These are phyloP conservation scores for Mucuna pruriens DNA, from an alignment of 306 rosid genomes.

Conservation along the genomic window DNA sequence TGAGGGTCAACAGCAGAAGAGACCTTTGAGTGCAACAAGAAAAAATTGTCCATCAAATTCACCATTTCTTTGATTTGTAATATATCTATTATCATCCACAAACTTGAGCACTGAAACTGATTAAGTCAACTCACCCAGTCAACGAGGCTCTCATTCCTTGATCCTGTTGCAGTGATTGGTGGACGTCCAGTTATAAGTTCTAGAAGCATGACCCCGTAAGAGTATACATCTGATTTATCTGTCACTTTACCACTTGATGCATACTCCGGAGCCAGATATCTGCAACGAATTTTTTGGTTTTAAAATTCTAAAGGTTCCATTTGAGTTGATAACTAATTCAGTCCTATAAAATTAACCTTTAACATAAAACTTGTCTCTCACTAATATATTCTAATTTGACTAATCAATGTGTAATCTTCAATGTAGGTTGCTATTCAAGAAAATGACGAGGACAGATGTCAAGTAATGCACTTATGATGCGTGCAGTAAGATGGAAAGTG, in stretches of 20 bases:
- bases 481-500: not conserved
- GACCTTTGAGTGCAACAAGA: not conserved
- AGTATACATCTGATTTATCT: constrained; percentile 67
- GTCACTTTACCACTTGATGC: constrained; percentile 72
- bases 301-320: not conserved
- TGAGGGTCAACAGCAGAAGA: not conserved
- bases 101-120: not conserved
- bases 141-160: constrained; percentile 55
- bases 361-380: too few relatives aligned
- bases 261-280: constrained; percentile 74
- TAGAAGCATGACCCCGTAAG: constrained; percentile 64
- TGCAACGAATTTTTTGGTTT: constrained; percentile 33
- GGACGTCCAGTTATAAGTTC: constrained; percentile 65
- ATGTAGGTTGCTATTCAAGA: not conserved
- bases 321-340: too few relatives aligned
- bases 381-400: too few relatives aligned
- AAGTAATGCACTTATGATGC: not conserved
- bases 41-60: constrained; percentile 1
- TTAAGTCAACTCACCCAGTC: constrained; percentile 70
- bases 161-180: constrained; percentile 49
- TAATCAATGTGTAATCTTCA: too few relatives aligned
- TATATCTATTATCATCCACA: not conserved
- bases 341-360: too few relatives aligned
- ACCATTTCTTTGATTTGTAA: not conserved
- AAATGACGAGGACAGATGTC: not conserved